phyloP scores from a whole-genome alignment of 305 asterid genomes.

The Fraxinus nigra region DNA sequence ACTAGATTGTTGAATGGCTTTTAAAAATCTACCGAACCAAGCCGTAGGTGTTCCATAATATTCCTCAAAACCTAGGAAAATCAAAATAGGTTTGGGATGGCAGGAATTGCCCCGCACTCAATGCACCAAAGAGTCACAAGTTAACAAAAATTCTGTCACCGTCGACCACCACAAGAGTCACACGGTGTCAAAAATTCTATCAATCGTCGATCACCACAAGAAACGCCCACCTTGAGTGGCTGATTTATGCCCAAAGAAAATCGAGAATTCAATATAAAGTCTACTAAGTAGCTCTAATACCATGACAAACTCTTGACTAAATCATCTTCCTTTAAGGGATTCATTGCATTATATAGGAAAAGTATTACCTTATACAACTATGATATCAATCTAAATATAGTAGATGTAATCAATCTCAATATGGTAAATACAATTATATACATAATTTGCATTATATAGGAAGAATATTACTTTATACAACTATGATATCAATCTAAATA shows the following conservation, averaged over 20 bases:
- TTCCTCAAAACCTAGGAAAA: neutral
- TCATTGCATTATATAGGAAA: neutral
- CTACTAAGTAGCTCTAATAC: neutral
- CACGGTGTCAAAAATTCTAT: neutral
- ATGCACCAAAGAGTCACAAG: neutral
- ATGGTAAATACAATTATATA: too few relatives aligned
- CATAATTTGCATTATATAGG: neutral
- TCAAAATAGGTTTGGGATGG: neutral
- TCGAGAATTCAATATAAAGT: neutral
- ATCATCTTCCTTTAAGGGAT: neutral
- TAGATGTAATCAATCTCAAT: neutral
- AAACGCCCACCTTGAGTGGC: neutral
- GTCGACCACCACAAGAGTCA: neutral
- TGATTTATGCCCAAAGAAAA: neutral
- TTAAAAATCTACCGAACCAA: neutral
- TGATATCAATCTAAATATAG: neutral
- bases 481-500: neutral
- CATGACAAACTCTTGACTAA: neutral
- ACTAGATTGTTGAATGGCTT: neutral
- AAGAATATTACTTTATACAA: neutral
- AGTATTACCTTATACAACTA: neutral
- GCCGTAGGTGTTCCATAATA: neutral
- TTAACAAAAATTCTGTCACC: too few relatives aligned
- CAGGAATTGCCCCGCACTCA: neutral
- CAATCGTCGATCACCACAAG: neutral